Base-by-base conservation (phyloP, 2,329 filamentous ascomycete genomes). In the Arthrobotrys sinensis region DNA sequence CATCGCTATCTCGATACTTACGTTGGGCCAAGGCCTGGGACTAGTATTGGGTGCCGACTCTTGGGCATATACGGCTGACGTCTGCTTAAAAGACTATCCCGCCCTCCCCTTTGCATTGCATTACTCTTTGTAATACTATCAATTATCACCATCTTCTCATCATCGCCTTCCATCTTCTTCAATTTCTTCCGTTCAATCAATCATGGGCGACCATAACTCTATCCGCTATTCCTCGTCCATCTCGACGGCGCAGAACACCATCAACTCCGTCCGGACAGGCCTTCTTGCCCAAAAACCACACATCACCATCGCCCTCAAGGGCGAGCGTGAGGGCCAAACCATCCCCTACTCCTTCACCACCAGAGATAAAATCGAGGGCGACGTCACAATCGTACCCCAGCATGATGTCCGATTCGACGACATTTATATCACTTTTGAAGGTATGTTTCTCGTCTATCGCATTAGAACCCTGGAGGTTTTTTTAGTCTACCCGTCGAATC, bases 401-500 rank as follows among this genome's bases (percentile, higher is more conserved):
- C 83, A 85, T 57, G 88, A 90, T 63, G 88, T 85, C 2, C 84
- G 84, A 40, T 90, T 90, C 80, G 88, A 90, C 57, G 86, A 88
- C 7, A 83, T 90, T 43, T 86, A 88, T 34, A 89, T 91, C 80
- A 85, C 87, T 2, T 88, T 90, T 70, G 85, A 88, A 79, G 89
- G 88, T 88, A 82, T 79, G 84, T 78, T 66, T 66, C 65, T 76
- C 72, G 71, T 76, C 71, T 76, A 76, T 53, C 46, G 21, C 16
- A 38, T 24, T 8, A 43, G 48, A 38, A 70, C 66, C 73, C 66
- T 34, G 64, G 64, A 40, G 53, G 36, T 12, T 43, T 11, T 43
- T 52, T 76, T 82, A 55, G 75, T 36, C 50, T 69, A 65, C 67
- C 40, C 64, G 73, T 68, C 45, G 53, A 66, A 60, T 67, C 70